Evolutionary conservation across 305 asterid species (phyloP), one percentile per base, ranked within the genome.

Genomic region (Striga hermonthica): DNA sequence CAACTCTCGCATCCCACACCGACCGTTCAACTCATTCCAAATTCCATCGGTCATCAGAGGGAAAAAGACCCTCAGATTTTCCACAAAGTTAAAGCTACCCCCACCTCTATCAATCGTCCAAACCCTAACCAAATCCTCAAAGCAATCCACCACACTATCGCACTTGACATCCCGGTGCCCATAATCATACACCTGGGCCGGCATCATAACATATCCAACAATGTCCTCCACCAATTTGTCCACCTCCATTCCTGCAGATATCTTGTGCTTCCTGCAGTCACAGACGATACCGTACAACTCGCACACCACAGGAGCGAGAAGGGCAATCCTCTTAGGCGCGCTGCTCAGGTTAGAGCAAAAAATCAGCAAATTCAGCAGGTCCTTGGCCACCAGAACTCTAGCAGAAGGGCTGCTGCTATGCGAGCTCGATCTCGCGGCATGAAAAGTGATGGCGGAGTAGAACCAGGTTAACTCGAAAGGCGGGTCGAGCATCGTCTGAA

Each of bases 391-490:
- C 31, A 77, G 56, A 34, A 80, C 72, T 66, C 81, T 72, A 37
- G 77, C 56, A 40, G 72, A 38, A 60, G 74, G 74, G 28, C 58
- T 66, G 69, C 63, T 65, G 69, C 68, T 52, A 3, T 37, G 73
- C 16, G 71, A 72, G 77, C 78, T 70, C 61, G 70, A 72, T 70
- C 78, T 84, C 3, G 92, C 83, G 15, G 81, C 58, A 65, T 88
- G 90, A 52, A 68, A 82, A 10, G 91, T 80, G 15, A 83, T 76
- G 0, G 96, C 94, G 2, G 96, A 81, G 86, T 91, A 88, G 66
- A 91, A 88, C 97, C 95, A 91, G 55, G 87, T 76, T 39, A 84
- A 68, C 68, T 86, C 97, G 52, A 91, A 87, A 45, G 96, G 93
- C 1, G 97, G 97, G 60, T 88, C 93, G 64, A 84, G 88, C 95